Base-by-base conservation (phyloP, 257 asterid genomes). In the Solanum chiquidenum region DNA sequence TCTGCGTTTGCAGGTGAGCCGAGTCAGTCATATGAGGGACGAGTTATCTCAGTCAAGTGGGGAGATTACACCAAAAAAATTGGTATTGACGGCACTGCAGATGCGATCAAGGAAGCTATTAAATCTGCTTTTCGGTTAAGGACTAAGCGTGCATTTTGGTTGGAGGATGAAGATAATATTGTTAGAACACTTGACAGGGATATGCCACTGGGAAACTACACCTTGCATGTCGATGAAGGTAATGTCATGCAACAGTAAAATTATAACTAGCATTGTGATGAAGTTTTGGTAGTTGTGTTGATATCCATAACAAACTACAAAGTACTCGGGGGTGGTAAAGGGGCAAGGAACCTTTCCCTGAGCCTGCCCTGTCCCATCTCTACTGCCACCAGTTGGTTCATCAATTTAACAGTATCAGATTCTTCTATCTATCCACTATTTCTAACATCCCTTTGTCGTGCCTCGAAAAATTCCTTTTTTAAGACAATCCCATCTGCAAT, bases 221-320 rank as follows among this genome's bases (percentile, higher is more conserved):
- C 93, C 69, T 95, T 97, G 83, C 99, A 92, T 86, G 94, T 95
- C 21, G 99, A 97, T 86, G 98, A 94, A 95, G 98, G 99, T 94
- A 91, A 72, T 49, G 83, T 44, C 72, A 20, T 33, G 44, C 71
- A 84, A n/a, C 86, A 38, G 66, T 58, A 88, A 86, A 75, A 27
- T 86, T 25, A 44, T 44, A 42, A 34, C 69, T 74, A 44, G 40
- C 71, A 52, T 25, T 37, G 27, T 20, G 82, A 35, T n/a, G 82
- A 62, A 21, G 64, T 52, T 25, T 3, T 33, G 66, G 71, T 76
- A 69, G 60, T 44, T 33, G 5, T 58, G 35, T 38, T 40, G 83
- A 40, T 76, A 40, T 40, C 83, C 60, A 40, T 31, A 40, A 40
- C 60, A 76, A 76, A 76, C 55, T 37, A 38, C 58, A 75, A 76